Evolutionary conservation across 352 stramenopile species (phyloP).

Genomic region (Globisporangium cederbergense): DNA sequence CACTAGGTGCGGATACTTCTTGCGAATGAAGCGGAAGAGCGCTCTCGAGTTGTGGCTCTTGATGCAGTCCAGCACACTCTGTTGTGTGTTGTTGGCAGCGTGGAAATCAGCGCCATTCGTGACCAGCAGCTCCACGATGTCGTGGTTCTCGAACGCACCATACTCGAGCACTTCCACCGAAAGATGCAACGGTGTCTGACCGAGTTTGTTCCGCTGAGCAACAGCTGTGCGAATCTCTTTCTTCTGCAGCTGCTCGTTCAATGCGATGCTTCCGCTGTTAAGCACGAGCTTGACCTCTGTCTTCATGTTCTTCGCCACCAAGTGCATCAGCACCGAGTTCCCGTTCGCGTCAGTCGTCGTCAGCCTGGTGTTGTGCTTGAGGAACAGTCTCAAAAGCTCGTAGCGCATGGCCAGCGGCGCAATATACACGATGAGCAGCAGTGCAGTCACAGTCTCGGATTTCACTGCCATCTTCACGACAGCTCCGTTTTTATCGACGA

Average conservation of each 20-base stretch:
- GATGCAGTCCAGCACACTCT: conserved; percentile 54
- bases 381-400: conserved; percentile 9
- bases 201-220: conserved; percentile 32
- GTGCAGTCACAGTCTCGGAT: conserved; percentile 26
- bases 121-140: conserved; percentile 43
- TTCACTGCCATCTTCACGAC: conserved; percentile 36
- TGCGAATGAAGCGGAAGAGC: conserved; percentile 44
- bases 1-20: conserved; percentile 27
- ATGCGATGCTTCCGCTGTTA: conserved; percentile 25
- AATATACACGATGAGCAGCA: conserved; percentile 2
- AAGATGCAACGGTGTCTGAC: conserved; percentile 52
- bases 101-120: conserved; percentile 29
- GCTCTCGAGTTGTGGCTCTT: conserved; percentile 42
- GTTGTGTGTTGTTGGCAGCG: conserved; percentile 26
- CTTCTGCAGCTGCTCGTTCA: conserved; percentile 10
- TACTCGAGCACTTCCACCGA: conserved; percentile 46
- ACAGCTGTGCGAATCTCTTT: conserved; percentile 35
- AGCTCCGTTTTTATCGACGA: conserved; percentile 20
- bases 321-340: conserved; percentile 61
- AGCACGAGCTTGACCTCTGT: conserved; percentile 38
- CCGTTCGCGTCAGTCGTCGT: conserved; percentile 38
- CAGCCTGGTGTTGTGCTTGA: conserved; percentile 33
- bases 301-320: conserved; percentile 42
- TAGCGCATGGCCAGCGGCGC: conserved; percentile 41
- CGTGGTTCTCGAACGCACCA: conserved; percentile 61